These are phyloP conservation scores for Cyclocybe aegerita DNA, from an alignment of 768 basidiomycete species.

Conservation along the genomic window DNA sequence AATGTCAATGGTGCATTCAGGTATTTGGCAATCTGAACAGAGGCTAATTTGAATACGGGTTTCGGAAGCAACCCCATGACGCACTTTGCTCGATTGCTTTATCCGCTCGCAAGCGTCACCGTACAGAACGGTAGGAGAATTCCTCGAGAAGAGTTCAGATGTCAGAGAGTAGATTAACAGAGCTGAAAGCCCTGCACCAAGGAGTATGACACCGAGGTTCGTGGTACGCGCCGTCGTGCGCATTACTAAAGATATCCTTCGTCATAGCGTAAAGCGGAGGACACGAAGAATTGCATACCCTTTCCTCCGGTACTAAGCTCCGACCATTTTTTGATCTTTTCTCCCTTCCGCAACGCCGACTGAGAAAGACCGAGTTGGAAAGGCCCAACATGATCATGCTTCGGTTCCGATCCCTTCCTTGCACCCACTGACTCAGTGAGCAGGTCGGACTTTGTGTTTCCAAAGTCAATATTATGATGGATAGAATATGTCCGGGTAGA, in stretches of 20 bases:
- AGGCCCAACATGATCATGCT: constrained; percentile 70
- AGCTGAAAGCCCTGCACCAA: constrained; percentile 80
- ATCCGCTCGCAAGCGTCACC: constrained; percentile 57
- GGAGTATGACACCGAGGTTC: constrained; percentile 56
- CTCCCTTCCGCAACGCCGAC: constrained; percentile 48
- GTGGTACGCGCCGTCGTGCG: constrained; percentile 50
- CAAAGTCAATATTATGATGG: constrained; percentile 38
- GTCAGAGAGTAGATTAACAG: constrained; percentile 78
- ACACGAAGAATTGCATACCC: constrained; percentile 40
- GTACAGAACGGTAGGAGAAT: constrained; percentile 83
- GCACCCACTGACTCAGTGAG: constrained; percentile 69
- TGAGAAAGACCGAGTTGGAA: constrained; percentile 74
- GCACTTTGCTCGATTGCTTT: constrained; percentile 43
- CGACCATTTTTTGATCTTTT: constrained; percentile 73
- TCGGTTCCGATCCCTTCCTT: constrained; percentile 41
- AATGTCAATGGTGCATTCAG: constrained; percentile 69
- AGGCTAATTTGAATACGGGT: constrained; percentile 2
- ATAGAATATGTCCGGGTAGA: constrained; percentile 43
- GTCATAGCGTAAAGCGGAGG: not conserved
- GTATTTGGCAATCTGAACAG: constrained; percentile 62
- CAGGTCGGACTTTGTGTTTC: constrained; percentile 40
- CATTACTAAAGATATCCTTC: constrained; percentile 31
- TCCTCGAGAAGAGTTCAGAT: constrained; percentile 84
- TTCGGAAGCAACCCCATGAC: constrained; percentile 13
- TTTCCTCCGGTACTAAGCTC: constrained; percentile 77